phyloP scores from a whole-genome alignment of 169 alveolate species.

The Cyclospora cayetanensis region DNA sequence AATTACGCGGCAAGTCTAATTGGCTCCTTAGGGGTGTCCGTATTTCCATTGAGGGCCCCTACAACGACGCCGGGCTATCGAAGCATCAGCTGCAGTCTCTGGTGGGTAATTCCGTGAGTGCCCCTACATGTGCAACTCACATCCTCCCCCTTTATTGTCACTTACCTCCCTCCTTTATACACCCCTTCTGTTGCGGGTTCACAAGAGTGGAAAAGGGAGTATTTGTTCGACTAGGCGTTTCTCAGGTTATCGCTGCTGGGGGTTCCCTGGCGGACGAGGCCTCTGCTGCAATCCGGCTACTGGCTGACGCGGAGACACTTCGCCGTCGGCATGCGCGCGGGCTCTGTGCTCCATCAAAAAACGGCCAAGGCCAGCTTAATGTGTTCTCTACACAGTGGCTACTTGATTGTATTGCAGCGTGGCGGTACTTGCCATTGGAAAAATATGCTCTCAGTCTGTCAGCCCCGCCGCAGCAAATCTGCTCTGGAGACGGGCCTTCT shows the following conservation, averaged over 20 bases:
- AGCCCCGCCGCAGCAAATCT: background rate
- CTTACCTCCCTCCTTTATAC: background rate
- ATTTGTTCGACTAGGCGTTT: background rate
- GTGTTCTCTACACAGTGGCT: slow-evolving; percentile 45
- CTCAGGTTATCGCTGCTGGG: slow-evolving; percentile 53
- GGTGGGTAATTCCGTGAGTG: background rate
- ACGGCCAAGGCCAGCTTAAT: background rate
- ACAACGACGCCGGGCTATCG: slow-evolving; percentile 46
- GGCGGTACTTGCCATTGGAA: slow-evolving; percentile 30
- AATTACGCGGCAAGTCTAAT: background rate
- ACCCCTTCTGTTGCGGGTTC: background rate
- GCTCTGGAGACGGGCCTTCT: background rate
- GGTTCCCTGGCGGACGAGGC: slow-evolving; percentile 38
- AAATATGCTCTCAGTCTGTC: slow-evolving; percentile 1
- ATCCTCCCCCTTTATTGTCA: background rate
- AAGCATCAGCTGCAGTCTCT: slow-evolving; percentile 53
- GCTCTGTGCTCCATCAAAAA: background rate
- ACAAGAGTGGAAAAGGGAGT: background rate
- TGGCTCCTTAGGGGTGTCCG: slow-evolving; percentile 49
- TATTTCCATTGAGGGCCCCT: slow-evolving; percentile 42
- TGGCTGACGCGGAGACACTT: slow-evolving; percentile 51
- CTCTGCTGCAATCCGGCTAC: slow-evolving; percentile 20
- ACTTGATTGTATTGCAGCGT: slow-evolving; percentile 23
- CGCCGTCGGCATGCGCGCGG: slow-evolving; percentile 65
- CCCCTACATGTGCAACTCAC: background rate